A percentile compares a stretch with the other conserved stretches of the same genome.
Evolutionary conservation across 257 asterid species (phyloP).

Genomic region (Penstemon eatonii): DNA sequence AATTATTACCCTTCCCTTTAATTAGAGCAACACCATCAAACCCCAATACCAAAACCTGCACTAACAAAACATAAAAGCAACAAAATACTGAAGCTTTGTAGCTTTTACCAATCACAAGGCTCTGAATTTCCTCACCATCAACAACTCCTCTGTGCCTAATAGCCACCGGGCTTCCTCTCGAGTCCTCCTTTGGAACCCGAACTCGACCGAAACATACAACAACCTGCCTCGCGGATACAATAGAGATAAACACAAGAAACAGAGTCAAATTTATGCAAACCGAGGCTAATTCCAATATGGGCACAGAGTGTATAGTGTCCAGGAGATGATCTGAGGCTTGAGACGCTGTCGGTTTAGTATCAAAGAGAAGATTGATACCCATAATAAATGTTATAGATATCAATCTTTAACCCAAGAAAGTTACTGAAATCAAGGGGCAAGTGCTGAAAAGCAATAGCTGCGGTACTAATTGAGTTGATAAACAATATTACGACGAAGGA

Average conservation of each 20-base stretch:
- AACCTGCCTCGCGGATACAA: constrained; percentile 66
- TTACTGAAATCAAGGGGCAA: constrained; percentile 36
- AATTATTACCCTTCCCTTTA: constrained; percentile 31
- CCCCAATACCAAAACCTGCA: constrained; percentile 64
- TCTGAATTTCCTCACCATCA: constrained; percentile 53
- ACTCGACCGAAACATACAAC: constrained; percentile 58
- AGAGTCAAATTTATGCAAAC: constrained; percentile 76
- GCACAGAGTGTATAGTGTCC: constrained; percentile 43
- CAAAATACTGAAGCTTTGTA: constrained; percentile 60
- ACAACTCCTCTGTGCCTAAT: constrained; percentile 27
- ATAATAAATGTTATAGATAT: constrained; percentile 49
- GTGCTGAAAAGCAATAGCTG: constrained; percentile 23
- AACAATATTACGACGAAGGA: constrained; percentile 28
- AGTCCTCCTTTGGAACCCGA: constrained; percentile 55
- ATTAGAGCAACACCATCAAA: constrained; percentile 56
- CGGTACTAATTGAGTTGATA: constrained; percentile 28
- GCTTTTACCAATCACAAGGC: constrained; percentile 49
- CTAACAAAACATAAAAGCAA: constrained; percentile 64
- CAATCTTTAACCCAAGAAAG: constrained; percentile 47
- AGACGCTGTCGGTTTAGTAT: constrained; percentile 31
- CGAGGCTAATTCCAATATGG: constrained; percentile 67
- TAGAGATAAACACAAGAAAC: constrained; percentile 57
- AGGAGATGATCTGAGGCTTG: constrained; percentile 34
- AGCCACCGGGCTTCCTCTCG: constrained; percentile 33
- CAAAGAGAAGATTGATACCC: constrained; percentile 66